Percentiles rank a stretch among this genome's conserved stretches.
phyloP scores from a whole-genome alignment of 2,329 filamentous ascomycete species.

The Ophiosphaerella narmari region DNA sequence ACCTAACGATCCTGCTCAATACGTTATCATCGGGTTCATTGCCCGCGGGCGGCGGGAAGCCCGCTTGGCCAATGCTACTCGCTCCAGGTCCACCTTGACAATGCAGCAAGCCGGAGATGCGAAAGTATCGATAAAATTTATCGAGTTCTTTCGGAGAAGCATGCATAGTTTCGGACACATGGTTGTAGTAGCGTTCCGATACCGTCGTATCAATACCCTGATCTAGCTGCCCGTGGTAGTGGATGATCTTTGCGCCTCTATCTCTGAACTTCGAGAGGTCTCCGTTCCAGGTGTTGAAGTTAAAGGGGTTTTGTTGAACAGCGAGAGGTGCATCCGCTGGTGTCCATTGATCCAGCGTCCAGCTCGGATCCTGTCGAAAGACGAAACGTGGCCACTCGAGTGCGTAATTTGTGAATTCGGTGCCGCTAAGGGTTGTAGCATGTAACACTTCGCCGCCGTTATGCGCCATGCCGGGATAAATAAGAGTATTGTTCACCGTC shows the following conservation, averaged over 20 bases:
- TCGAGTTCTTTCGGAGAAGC: slow-evolving; percentile 34
- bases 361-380: slow-evolving; percentile 15
- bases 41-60: background rate
- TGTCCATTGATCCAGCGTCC: slow-evolving; percentile 4
- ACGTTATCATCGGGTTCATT: slow-evolving; percentile 42
- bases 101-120: slow-evolving; percentile 56
- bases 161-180: slow-evolving; percentile 47
- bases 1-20: slow-evolving; percentile 16
- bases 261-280: slow-evolving; percentile 25
- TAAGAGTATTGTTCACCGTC: background rate
- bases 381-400: slow-evolving; percentile 17
- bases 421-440: background rate
- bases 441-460: background rate
- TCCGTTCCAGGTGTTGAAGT: slow-evolving; percentile 15
- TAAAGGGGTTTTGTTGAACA: slow-evolving; percentile 16
- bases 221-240: slow-evolving; percentile 19
- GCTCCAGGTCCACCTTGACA: slow-evolving; percentile 53
- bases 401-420: slow-evolving; percentile 2
- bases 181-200: slow-evolving; percentile 46
- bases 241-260: slow-evolving; percentile 28
- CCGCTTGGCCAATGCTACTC: slow-evolving; percentile 25
- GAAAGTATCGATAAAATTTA: slow-evolving; percentile 54
- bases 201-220: too few relatives aligned
- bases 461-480: background rate
- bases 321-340: background rate